phyloP scores from a whole-genome alignment of 2,329 filamentous ascomycete genomes.

The Alternaria sp. region DNA sequence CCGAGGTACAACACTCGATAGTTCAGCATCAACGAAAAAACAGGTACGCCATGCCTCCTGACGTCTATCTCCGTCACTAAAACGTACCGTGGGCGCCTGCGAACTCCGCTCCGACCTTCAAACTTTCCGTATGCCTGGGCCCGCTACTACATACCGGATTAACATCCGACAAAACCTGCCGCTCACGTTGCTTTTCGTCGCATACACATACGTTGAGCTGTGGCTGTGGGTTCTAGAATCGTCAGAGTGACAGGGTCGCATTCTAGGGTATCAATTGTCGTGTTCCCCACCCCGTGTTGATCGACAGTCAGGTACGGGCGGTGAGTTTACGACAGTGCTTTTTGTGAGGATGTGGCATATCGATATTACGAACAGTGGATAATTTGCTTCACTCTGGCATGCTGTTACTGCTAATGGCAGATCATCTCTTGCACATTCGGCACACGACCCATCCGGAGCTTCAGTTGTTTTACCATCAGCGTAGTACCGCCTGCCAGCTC shows the following conservation, averaged over 20 bases:
- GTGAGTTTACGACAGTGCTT: not conserved
- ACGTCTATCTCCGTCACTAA: not conserved
- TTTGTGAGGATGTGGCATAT: not conserved
- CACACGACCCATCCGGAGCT: not conserved
- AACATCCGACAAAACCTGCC: not conserved
- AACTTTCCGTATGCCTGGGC: not conserved
- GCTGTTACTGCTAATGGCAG: not conserved
- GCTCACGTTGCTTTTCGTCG: not conserved
- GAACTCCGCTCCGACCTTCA: not conserved
- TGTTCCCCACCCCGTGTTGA: not conserved
- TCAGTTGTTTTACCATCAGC: not conserved
- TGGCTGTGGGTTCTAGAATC: not conserved
- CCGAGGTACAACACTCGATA: not conserved
- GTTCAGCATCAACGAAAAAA: not conserved
- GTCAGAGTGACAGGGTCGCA: not conserved
- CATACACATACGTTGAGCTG: not conserved
- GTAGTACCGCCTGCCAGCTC: not conserved
- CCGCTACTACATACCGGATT: not conserved
- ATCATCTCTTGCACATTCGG: not conserved
- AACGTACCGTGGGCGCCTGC: not conserved
- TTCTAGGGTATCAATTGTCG: not conserved
- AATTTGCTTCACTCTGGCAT: not conserved
- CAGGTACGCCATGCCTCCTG: not conserved
- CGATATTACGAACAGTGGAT: not conserved
- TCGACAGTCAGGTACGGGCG: not conserved